Evolutionary conservation across 129 eudicot species (phyloP).

Genomic region (Chrysanthemum lavandulifolium): DNA sequence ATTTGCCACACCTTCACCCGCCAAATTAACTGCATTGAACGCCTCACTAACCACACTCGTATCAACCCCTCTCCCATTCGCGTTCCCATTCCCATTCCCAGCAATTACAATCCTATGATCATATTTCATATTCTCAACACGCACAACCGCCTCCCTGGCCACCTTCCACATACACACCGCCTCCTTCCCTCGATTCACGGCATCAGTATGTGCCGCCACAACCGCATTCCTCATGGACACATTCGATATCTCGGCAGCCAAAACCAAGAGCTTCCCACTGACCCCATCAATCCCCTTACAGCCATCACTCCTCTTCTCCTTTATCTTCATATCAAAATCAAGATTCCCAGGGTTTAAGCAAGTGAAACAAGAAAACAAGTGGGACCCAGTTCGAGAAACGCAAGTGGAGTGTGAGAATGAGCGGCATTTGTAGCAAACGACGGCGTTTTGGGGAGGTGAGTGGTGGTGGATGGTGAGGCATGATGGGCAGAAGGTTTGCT

Average conservation of each 20-base stretch:
- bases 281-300: background rate
- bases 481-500: background rate
- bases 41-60: constrained; percentile 42
- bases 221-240: background rate
- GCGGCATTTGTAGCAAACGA: background rate
- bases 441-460: background rate
- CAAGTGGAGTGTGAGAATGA: background rate
- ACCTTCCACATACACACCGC: background rate
- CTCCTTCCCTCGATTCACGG: background rate
- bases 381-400: background rate
- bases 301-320: too few relatives aligned
- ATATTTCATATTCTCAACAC: background rate
- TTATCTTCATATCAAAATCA: background rate
- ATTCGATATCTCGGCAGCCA: background rate
- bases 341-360: background rate
- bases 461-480: background rate
- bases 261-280: background rate
- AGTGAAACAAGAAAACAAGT: background rate
- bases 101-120: background rate
- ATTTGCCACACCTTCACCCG: background rate
- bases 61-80: constrained; percentile 1
- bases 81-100: too few relatives aligned
- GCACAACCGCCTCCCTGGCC: background rate
- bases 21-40: constrained; percentile 49
- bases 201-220: background rate